Evolutionary conservation across 2,329 filamentous ascomycete species (phyloP).

Genomic region (Cryphonectria carpinicola): DNA sequence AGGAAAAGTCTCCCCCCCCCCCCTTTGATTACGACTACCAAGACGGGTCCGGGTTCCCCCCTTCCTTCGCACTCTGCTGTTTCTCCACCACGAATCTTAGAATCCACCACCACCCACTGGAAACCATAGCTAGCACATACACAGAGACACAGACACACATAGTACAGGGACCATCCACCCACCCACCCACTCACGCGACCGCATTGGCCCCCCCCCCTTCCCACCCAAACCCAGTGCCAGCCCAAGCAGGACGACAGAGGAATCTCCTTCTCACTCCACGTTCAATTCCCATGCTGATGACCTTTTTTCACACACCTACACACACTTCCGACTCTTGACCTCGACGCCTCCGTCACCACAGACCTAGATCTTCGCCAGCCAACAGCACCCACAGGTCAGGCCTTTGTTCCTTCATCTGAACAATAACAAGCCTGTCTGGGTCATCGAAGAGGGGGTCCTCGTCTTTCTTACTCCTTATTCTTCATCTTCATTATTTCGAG

Average conservation of each 20-base stretch:
- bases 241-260: neutral
- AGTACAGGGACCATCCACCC: neutral
- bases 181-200: slow-evolving; percentile 7
- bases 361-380: slow-evolving; percentile 2
- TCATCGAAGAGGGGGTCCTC: neutral
- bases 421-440: slow-evolving; percentile 1
- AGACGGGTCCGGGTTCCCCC: slow-evolving; percentile 20
- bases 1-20: slow-evolving; percentile 10
- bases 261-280: slow-evolving; percentile 5
- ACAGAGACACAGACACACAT: neutral
- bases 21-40: slow-evolving; percentile 30
- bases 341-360: neutral
- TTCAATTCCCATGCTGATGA: neutral
- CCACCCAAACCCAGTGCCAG: neutral
- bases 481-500: slow-evolving; percentile 1
- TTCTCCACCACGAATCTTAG: slow-evolving; percentile 26
- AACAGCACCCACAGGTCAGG: slow-evolving; percentile 6
- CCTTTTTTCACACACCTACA: neutral
- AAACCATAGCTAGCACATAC: neutral
- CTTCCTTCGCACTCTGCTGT: slow-evolving; percentile 18
- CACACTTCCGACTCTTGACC: neutral
- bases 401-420: neutral
- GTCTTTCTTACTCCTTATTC: slow-evolving; percentile 3
- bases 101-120: slow-evolving; percentile 1
- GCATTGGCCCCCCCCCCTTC: slow-evolving; percentile 12